These are phyloP conservation scores for Ulota crispa DNA, from an alignment of 225 moss, liverwort and hornwort genomes.

Conservation along the genomic window DNA sequence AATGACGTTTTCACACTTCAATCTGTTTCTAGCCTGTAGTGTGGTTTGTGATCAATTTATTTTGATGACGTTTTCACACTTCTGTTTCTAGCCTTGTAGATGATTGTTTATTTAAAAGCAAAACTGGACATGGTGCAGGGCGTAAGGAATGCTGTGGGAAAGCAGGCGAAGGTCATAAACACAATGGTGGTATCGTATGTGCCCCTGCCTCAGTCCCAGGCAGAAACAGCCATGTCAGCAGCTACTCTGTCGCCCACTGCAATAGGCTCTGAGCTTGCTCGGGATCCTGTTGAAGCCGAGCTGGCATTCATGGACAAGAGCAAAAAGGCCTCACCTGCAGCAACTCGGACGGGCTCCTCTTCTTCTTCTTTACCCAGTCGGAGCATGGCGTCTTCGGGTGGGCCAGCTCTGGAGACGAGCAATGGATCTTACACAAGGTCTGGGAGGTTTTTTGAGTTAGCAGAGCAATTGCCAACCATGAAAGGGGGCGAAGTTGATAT, in stretches of 20 bases:
- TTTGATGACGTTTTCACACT: too few relatives aligned
- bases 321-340: constrained; percentile 37
- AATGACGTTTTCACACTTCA: neutral
- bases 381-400: neutral
- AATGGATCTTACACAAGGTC: constrained; percentile 55
- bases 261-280: constrained; percentile 80
- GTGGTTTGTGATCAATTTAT: too few relatives aligned
- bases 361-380: constrained; percentile 5
- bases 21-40: too few relatives aligned
- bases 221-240: neutral
- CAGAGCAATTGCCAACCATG: constrained; percentile 69
- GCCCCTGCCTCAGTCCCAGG: constrained; percentile 29
- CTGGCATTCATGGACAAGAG: constrained; percentile 78
- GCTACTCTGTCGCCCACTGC: constrained; percentile 50
- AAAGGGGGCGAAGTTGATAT: constrained; percentile 76
- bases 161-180: constrained; percentile 94
- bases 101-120: neutral
- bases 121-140: constrained; percentile 55
- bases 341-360: constrained; percentile 30
- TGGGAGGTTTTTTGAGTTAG: constrained; percentile 46
- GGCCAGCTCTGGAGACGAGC: constrained; percentile 3
- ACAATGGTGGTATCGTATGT: constrained; percentile 65
- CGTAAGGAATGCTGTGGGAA: constrained; percentile 89
- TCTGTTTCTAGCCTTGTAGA: neutral
- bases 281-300: constrained; percentile 73